Evolutionary conservation across 179 eudicot species (phyloP).

Genomic region (Silene noctiflora): DNA sequence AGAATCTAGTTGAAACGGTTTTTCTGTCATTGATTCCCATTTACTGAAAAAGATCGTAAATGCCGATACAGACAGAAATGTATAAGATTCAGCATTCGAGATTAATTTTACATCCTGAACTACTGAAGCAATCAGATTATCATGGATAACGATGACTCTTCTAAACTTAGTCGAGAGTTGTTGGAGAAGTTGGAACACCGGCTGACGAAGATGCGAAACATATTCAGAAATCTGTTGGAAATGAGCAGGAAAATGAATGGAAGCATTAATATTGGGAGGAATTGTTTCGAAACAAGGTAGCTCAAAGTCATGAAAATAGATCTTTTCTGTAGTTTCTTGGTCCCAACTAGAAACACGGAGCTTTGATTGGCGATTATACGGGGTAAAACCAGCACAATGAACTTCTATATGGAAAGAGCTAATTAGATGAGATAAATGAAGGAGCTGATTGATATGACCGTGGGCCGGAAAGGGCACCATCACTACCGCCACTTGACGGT

Average conservation of each 20-base stretch:
- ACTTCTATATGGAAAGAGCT: conserved; percentile 39
- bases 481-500: conserved; percentile 36
- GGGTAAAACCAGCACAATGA: conserved; percentile 41
- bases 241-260: conserved; percentile 44
- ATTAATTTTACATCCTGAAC: conserved; percentile 45
- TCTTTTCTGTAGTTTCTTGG: conserved; percentile 21
- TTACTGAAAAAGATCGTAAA: conserved; percentile 26
- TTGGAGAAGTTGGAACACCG: conserved; percentile 32
- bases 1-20: no score
- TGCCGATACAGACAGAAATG: conserved; percentile 41
- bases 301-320: conserved; percentile 47
- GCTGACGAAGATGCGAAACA: conserved; percentile 37
- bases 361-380: conserved; percentile 46
- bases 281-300: conserved; percentile 27
- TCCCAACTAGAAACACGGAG: conserved; percentile 32
- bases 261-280: conserved; percentile 30
- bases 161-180: conserved; percentile 22
- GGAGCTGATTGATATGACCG: conserved; percentile 69
- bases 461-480: conserved; percentile 56
- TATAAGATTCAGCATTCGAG: conserved; percentile 50
- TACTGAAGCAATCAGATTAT: conserved; percentile 46
- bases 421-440: conserved; percentile 59
- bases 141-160: conserved; percentile 46
- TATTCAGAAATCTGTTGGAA: conserved; percentile 44
- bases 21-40: no score